A percentile compares a stretch with the other conserved stretches of the same genome.
phyloP scores from a whole-genome alignment of 2,329 filamentous ascomycete genomes.

The Fusarium pilosicola region DNA sequence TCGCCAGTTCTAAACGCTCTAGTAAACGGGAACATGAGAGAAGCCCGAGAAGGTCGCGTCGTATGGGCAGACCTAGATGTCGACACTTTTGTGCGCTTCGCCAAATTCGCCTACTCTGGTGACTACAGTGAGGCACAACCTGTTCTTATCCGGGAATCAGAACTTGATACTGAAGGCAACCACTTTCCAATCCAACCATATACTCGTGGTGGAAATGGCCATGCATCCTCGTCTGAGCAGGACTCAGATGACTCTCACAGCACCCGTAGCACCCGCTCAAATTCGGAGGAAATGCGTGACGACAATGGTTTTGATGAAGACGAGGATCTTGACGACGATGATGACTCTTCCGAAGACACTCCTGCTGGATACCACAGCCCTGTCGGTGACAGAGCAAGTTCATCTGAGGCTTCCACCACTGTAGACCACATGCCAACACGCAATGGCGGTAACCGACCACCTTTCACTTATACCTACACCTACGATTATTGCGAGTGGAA shows the following conservation, averaged over 20 bases:
- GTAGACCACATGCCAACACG: background rate
- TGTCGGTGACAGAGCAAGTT: background rate
- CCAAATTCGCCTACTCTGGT: conserved; percentile 40
- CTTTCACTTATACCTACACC: background rate
- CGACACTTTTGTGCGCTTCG: conserved; percentile 44
- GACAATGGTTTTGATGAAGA: background rate
- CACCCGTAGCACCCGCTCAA: background rate
- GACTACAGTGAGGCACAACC: conserved; percentile 37
- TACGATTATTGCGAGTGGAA: conserved; percentile 1
- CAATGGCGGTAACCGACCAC: background rate
- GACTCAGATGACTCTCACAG: background rate
- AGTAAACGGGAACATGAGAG: conserved; percentile 42
- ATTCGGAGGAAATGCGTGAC: background rate
- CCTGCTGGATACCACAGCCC: background rate
- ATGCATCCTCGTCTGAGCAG: background rate
- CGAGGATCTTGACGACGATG: background rate
- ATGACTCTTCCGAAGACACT: background rate
- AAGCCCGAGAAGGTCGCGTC: conserved; percentile 38
- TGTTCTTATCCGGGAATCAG: background rate
- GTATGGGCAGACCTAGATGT: conserved; percentile 40
- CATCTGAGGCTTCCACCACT: conserved; percentile 14
- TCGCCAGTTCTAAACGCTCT: conserved; percentile 38
- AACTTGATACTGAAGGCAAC: background rate
- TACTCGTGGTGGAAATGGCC: background rate
- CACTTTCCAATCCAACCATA: background rate